Base-by-base conservation (phyloP, 306 rosid genomes). In the Cicer cuneatum region DNA sequence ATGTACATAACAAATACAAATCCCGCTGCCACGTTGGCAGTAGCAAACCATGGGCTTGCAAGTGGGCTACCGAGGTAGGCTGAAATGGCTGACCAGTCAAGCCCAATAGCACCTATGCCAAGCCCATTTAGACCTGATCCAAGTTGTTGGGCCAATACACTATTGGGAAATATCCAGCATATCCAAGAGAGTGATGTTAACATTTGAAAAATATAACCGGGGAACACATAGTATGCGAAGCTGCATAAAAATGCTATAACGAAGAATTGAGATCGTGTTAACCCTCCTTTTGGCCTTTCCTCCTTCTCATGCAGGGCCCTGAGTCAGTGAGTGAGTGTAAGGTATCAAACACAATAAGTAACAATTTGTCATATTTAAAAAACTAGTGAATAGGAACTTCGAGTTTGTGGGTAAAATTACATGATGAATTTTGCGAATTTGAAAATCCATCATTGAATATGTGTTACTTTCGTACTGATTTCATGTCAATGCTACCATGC, bases 21-120 rank as follows among this genome's bases (percentile, higher is more conserved):
- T 0, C 98, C 98, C 1, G 16, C 97, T 1, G 97, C 98, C 1
- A 93, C 92, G 19, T 93, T 93, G 39, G 96, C 98, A 0, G 98
- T 93, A 51, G 98, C 98, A 77, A 93, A 93, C 97, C 96, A 93
- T 78, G 98, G 98, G 69, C 98, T 93, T 0, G 97, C 97, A 0
- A 93, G 87, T 63, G 98, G 98, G 89, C 98, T 93, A 33, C 98
- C 98, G 0, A 93, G 90, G 79, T 93, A 93, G 37, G 98, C 74
- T 2, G 97, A 89, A 57, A 91, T 83, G 13, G 97, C 83, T 42
- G 97, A 91, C 98, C 98, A 93, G 74, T 93, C 97, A 0, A 93
- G 79, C 77, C 96, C 98, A 35, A 89, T 1, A 0, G 92, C 81
- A 0, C 85, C 94, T 0, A 93, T 68, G 0, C 98, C 97, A 4